Percentiles rank a stretch among this genome's conserved stretches.
Evolutionary conservation across 1,284 basidiomycete genomes (phyloP).

Genomic region (Mycosarcoma mackinlayi): DNA sequence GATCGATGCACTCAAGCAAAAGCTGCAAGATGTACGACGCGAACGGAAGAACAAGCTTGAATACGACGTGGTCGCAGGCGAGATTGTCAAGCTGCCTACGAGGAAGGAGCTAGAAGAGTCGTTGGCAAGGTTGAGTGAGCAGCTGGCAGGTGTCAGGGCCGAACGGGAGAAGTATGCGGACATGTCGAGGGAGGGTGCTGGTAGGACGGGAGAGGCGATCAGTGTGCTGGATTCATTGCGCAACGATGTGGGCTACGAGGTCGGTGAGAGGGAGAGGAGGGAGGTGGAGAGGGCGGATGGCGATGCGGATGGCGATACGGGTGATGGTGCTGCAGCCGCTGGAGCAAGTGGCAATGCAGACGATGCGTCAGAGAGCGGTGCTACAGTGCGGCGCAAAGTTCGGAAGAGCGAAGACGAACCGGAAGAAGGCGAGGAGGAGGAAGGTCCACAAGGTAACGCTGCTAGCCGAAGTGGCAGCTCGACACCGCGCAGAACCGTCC

Average conservation of each 20-base stretch:
- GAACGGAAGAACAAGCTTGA: conserved; percentile 58
- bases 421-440: conserved; percentile 37
- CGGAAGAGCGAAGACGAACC: conserved; percentile 11
- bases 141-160: conserved; percentile 20
- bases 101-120: conserved; percentile 43
- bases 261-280: conserved; percentile 51
- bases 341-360: conserved; percentile 1
- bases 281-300: conserved; percentile 51
- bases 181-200: conserved; percentile 15
- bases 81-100: conserved; percentile 49
- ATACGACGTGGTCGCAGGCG: conserved; percentile 55
- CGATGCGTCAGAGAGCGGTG: conserved; percentile 10
- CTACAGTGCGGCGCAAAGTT: neutral
- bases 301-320: conserved; percentile 30
- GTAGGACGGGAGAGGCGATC: conserved; percentile 25
- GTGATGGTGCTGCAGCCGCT: neutral
- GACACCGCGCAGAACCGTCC: conserved; percentile 4
- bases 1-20: conserved; percentile 42
- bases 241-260: conserved; percentile 48
- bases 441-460: conserved; percentile 7
- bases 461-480: conserved; percentile 18
- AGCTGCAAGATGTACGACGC: conserved; percentile 42
- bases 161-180: conserved; percentile 45
- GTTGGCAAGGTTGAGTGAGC: conserved; percentile 22
- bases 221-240: conserved; percentile 18